Evolutionary conservation across 129 eudicot genomes (phyloP).

Genomic region (sunflower (Helianthus annuus)): DNA sequence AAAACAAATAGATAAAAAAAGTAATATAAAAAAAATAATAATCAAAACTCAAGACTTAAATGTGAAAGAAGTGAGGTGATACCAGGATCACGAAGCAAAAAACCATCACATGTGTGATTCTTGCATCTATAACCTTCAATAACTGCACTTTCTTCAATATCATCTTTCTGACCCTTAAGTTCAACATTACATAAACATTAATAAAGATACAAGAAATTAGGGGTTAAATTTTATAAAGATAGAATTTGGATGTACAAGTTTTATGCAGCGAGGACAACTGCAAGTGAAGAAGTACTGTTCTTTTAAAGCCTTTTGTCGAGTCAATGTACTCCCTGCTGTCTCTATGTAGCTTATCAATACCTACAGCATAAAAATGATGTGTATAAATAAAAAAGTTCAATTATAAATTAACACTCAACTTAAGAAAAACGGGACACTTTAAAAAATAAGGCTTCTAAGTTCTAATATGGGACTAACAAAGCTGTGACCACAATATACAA

Average conservation of each 20-base stretch:
- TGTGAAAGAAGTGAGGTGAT: constrained; percentile 16
- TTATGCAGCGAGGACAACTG: constrained; percentile 75
- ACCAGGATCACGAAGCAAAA: constrained; percentile 90
- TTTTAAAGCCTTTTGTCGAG: constrained; percentile 82
- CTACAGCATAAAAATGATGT: constrained; percentile 27
- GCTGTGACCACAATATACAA: background rate
- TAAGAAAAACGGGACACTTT: background rate
- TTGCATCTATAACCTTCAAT: constrained; percentile 92
- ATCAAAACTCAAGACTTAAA: constrained; percentile 16
- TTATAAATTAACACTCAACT: background rate
- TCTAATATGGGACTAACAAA: constrained; percentile 13
- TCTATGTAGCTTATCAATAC: constrained; percentile 88
- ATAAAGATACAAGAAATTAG: background rate
- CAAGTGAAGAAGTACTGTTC: constrained; percentile 92
- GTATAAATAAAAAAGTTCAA: background rate
- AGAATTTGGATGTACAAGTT: constrained; percentile 44
- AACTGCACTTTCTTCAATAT: constrained; percentile 87
- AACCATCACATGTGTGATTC: constrained; percentile 62
- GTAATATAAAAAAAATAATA: background rate
- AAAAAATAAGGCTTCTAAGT: constrained; percentile 8
- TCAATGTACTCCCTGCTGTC: constrained; percentile 93
- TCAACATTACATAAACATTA: constrained; percentile 11
- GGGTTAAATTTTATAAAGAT: background rate
- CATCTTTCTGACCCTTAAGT: constrained; percentile 73
- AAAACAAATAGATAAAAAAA: constrained; percentile 2